Conservation (phyloP, 2,329 filamentous ascomycete genomes). For the Teratosphaeria pseudoeucalypti region DNA sequence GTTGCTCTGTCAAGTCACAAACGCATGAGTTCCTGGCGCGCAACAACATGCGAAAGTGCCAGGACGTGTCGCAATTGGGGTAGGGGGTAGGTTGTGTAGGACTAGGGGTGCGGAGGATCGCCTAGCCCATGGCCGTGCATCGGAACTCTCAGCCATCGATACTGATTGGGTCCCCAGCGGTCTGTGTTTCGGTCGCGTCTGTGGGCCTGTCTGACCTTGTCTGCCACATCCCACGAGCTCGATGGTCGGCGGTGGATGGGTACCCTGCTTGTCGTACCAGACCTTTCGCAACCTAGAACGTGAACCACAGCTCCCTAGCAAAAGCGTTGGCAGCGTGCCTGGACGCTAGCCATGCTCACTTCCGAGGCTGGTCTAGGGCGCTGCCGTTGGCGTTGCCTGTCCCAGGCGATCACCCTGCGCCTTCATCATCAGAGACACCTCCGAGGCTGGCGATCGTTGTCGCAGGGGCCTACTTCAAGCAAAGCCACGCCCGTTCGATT, state of each 20-base stretch:
- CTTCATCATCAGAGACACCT: not conserved
- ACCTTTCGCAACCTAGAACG: not conserved
- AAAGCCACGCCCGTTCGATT: slow-evolving; percentile 1
- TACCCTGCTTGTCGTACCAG: slow-evolving; percentile 1
- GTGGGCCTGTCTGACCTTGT: not conserved
- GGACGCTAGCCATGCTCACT: not conserved
- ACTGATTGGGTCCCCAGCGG: not conserved
- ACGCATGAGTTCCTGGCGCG: not conserved
- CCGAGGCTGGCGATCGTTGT: slow-evolving; percentile 3
- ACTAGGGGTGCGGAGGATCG: not conserved
- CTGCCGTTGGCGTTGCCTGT: not conserved
- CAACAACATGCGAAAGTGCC: not conserved
- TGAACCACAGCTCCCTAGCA: not conserved
- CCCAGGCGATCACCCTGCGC: not conserved
- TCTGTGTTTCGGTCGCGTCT: slow-evolving; percentile 3
- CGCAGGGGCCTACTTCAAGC: slow-evolving; percentile 3
- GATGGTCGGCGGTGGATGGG: not conserved
- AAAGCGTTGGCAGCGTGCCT: not conserved
- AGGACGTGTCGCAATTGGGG: not conserved
- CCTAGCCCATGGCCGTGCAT: not conserved
- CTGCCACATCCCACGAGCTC: not conserved
- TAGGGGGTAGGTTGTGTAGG: not conserved
- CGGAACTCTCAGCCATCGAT: not conserved
- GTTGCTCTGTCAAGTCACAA: not conserved
- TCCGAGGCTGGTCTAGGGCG: not conserved